Conservation (phyloP, 768 basidiomycete genomes). For the Tephrocybe sp. region DNA sequence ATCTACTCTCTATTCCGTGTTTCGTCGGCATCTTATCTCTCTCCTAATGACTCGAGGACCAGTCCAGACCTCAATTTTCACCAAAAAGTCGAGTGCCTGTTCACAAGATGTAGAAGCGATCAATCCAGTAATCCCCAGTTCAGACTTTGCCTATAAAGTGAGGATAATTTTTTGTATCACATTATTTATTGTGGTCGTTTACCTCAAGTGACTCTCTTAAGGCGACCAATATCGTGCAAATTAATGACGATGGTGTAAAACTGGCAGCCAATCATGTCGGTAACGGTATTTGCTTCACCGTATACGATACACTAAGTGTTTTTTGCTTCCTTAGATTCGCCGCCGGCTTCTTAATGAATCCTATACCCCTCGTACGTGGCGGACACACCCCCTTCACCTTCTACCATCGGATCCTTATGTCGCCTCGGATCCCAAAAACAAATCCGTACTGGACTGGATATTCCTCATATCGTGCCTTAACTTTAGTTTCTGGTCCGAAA, state of each 20-base stretch:
- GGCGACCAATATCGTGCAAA: conserved; percentile 58
- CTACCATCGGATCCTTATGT: conserved; percentile 65
- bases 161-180: conserved; percentile 13
- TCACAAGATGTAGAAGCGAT: conserved; percentile 19
- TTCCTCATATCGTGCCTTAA: conserved; percentile 85
- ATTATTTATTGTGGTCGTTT: neutral
- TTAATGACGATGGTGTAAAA: conserved; percentile 59
- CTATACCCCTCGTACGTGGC: conserved; percentile 82
- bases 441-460: conserved; percentile 74
- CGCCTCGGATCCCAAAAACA: conserved; percentile 49
- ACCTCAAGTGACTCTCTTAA: conserved; percentile 22
- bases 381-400: conserved; percentile 72
- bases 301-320: conserved; percentile 4
- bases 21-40: neutral
- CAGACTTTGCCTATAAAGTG: conserved; percentile 59
- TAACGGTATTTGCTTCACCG: conserved; percentile 7
- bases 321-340: conserved; percentile 48
- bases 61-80: neutral
- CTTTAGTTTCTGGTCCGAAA: conserved; percentile 88
- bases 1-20: neutral
- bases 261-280: conserved; percentile 66
- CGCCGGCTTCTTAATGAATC: conserved; percentile 54
- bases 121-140: conserved; percentile 61
- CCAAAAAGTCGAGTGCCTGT: conserved; percentile 27
- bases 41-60: conserved; percentile 1